These are phyloP conservation scores for Cercophora scortea DNA, from an alignment of 495 filamentous ascomycete species.

Conservation along the genomic window DNA sequence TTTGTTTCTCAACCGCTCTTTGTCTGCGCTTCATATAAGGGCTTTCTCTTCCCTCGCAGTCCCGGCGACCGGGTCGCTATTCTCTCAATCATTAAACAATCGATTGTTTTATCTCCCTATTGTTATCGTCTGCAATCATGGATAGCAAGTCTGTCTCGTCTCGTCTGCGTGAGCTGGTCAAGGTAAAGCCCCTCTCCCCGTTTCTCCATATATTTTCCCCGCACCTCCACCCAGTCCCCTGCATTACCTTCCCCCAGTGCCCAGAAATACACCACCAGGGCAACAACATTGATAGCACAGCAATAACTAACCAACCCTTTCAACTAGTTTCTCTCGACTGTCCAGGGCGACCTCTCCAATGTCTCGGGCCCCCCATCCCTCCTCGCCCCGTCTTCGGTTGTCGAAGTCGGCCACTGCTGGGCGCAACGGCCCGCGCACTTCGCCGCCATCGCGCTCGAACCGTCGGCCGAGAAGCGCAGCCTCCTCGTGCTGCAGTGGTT, in stretches of 20 bases:
- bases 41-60: neutral
- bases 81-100: neutral
- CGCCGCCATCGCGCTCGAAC: conserved; percentile 67
- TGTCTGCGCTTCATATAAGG: neutral
- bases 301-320: neutral
- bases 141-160: conserved; percentile 8
- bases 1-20: neutral
- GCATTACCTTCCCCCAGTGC: neutral
- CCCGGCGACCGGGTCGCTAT: neutral
- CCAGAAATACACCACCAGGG: neutral
- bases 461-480: conserved; percentile 60
- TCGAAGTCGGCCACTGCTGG: conserved; percentile 85
- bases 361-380: conserved; percentile 83
- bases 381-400: conserved; percentile 68
- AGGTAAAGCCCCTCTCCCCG: conserved; percentile 3
- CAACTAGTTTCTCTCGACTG: conserved; percentile 65
- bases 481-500: conserved; percentile 80
- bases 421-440: conserved; percentile 73
- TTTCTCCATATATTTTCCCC: neutral
- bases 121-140: neutral
- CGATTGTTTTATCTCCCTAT: neutral
- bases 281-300: neutral
- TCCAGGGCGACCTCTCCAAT: conserved; percentile 79
- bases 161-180: conserved; percentile 12
- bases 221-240: neutral